Evolutionary conservation across 768 basidiomycete genomes (phyloP).

Genomic region (Antrodiella citrinella): DNA sequence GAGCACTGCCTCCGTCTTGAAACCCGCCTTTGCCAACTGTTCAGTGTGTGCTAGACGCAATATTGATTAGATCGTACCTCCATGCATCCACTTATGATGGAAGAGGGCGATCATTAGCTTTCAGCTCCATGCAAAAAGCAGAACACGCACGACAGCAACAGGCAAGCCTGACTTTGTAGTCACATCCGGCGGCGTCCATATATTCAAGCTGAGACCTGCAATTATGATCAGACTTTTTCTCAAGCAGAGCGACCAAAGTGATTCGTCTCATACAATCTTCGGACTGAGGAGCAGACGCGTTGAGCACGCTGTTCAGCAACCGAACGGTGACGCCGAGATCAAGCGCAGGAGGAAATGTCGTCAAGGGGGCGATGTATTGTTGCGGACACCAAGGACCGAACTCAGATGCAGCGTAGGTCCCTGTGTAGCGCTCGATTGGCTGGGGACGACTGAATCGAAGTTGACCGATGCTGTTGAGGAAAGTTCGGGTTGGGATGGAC

Average conservation of each 20-base stretch:
- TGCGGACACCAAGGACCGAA: background rate
- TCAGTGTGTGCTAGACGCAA: too few relatives aligned
- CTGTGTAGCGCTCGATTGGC: background rate
- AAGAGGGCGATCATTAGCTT: too few relatives aligned
- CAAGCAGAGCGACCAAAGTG: too few relatives aligned
- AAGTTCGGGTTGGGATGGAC: too few relatives aligned
- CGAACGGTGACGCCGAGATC: background rate
- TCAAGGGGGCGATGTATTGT: background rate
- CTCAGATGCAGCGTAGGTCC: background rate
- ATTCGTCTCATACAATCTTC: background rate
- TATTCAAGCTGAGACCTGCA: background rate
- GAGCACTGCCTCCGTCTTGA: constrained; percentile 31
- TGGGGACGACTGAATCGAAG: background rate
- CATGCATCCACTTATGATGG: background rate
- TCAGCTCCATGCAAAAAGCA: too few relatives aligned
- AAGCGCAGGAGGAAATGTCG: background rate
- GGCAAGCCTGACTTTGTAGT: background rate
- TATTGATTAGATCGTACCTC: background rate
- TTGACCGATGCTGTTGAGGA: background rate
- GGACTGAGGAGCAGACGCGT: background rate
- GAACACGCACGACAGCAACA: background rate
- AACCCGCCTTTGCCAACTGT: constrained; percentile 28
- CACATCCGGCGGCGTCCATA: background rate
- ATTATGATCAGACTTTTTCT: constrained; percentile 8
- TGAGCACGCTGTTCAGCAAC: background rate